Evolutionary conservation across 345 rosid species (phyloP), one percentile per base, ranked within the genome.

Genomic region (Arabis hirsuta): DNA sequence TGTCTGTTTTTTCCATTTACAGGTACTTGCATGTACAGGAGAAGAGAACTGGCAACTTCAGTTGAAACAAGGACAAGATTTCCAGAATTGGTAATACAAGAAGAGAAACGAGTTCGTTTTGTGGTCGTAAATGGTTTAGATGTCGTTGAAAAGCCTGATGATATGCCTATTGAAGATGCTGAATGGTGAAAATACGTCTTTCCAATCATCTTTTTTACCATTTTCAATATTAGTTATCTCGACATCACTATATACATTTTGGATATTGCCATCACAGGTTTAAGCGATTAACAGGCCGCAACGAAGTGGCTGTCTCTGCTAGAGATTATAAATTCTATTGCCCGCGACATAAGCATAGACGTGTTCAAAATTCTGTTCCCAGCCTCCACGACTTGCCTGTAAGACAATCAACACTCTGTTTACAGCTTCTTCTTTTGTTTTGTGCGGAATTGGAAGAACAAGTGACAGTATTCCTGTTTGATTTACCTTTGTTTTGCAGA

Each of bases 21-120:
- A 94, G 98, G 98, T 72, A 62, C 76, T 76, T 89, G 72, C 58
- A 50, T 80, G 74, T 94, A 80, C 71, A 94, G 82, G 82, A 90
- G 96, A 87, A 89, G 98, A 84, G 98, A 94, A 79, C 71, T 94
- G 71, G 96, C 97, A 51, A 91, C 98, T 71, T 94, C 97, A 59
- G 78, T 85, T 54, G 97, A 91, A 83, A 94, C 97, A 69, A 85
- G 96, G 70, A 84, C 93, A 41, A 82, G 91, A 55, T 94, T 91
- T 80, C 97, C 98, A n/a, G 97, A 94, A 77, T 78, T 94, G 77
- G 98, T 91, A 20, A 85, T 89, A 82, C 97, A 91, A 32, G 98
- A 89, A 78, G 98, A 88, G 83, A 94, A 91, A 82, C 81, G 95
- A 72, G 92, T 94, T 77, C 95, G 95, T 19, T 94, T 94, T 76